A percentile compares a stretch with the other conserved stretches of the same genome.
Evolutionary conservation across 2,329 filamentous ascomycete genomes (phyloP).

Genomic region (Neonectria neomacrospora): DNA sequence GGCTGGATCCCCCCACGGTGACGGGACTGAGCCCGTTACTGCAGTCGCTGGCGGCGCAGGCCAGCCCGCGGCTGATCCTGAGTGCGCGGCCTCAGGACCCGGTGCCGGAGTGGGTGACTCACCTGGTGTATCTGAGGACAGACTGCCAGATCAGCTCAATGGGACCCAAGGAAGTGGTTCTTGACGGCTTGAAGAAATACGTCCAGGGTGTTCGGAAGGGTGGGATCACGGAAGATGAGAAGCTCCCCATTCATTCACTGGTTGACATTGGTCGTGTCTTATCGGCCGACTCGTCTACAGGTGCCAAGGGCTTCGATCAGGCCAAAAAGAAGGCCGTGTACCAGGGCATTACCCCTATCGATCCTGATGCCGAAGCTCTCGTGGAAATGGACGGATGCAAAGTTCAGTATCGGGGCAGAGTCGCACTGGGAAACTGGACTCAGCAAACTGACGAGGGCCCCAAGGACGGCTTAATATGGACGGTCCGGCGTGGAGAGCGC

Average conservation of each 20-base stretch:
- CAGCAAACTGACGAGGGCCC: slow-evolving; percentile 64
- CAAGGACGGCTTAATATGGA: slow-evolving; percentile 80
- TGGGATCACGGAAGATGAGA: slow-evolving; percentile 57
- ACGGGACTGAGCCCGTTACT: slow-evolving; percentile 77
- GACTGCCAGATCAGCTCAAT: slow-evolving; percentile 73
- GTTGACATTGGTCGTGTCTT: slow-evolving; percentile 62
- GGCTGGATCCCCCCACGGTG: slow-evolving; percentile 86
- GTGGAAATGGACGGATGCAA: slow-evolving; percentile 89
- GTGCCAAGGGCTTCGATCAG: slow-evolving; percentile 9
- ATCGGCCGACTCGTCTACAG: slow-evolving; percentile 35
- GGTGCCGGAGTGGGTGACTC: slow-evolving; percentile 90
- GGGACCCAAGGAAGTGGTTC: slow-evolving; percentile 72
- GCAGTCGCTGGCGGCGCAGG: slow-evolving; percentile 71
- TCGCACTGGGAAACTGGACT: slow-evolving; percentile 84
- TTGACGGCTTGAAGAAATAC: slow-evolving; percentile 63
- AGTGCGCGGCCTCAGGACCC: slow-evolving; percentile 86
- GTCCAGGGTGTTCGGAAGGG: slow-evolving; percentile 59
- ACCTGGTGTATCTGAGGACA: slow-evolving; percentile 77
- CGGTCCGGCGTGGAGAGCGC: slow-evolving; percentile 81
- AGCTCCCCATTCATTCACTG: slow-evolving; percentile 59
- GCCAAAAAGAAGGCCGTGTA: slow-evolving; percentile 20
- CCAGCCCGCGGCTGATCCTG: slow-evolving; percentile 78
- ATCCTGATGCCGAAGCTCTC: slow-evolving; percentile 69
- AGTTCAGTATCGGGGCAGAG: slow-evolving; percentile 82
- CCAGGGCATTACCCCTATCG: slow-evolving; percentile 36